phyloP scores from a whole-genome alignment of 805 yeast genomes.

The Peterozyma toletana region DNA sequence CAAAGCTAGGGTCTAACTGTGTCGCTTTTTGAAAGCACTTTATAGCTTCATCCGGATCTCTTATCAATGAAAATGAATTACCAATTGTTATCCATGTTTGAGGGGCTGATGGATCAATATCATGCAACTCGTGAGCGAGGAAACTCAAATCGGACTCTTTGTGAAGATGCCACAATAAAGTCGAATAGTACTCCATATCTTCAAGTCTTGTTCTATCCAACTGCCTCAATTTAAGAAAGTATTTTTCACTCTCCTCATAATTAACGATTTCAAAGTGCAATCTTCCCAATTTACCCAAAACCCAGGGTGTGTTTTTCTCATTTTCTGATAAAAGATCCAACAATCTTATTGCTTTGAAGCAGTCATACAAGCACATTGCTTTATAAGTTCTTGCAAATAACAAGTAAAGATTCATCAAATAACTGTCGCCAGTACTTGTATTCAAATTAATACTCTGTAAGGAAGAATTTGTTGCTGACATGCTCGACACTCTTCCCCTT shows the following conservation, averaged over 20 bases:
- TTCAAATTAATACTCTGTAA: constrained; percentile 5
- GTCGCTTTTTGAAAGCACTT: constrained; percentile 79
- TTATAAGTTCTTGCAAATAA: constrained; percentile 55
- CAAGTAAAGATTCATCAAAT: constrained; percentile 39
- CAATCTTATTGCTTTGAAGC: constrained; percentile 69
- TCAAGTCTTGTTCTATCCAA: constrained; percentile 71
- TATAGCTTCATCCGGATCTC: constrained; percentile 87
- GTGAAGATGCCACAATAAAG: constrained; percentile 88
- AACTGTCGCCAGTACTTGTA: constrained; percentile 23
- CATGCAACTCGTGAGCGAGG: constrained; percentile 74
- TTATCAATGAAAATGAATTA: constrained; percentile 72
- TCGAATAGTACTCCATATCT: constrained; percentile 90
- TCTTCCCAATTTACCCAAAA: constrained; percentile 70
- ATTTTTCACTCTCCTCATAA: constrained; percentile 66
- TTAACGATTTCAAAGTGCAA: constrained; percentile 83
- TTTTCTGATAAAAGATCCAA: constrained; percentile 56
- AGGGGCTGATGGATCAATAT: constrained; percentile 56
- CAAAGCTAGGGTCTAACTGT: constrained; percentile 57
- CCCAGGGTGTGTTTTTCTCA: constrained; percentile 77
- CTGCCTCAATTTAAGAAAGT: constrained; percentile 54
- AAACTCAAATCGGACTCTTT: constrained; percentile 73
- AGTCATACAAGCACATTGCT: constrained; percentile 60
- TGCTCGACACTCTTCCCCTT: constrained; percentile 8
- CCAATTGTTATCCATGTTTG: constrained; percentile 93
- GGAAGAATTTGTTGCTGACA: constrained; percentile 4